Percentiles rank a stretch among this genome's conserved stretches.
These are phyloP conservation scores for Penicillium italicum DNA, from an alignment of 2,329 filamentous ascomycete genomes.

Conservation along the genomic window DNA sequence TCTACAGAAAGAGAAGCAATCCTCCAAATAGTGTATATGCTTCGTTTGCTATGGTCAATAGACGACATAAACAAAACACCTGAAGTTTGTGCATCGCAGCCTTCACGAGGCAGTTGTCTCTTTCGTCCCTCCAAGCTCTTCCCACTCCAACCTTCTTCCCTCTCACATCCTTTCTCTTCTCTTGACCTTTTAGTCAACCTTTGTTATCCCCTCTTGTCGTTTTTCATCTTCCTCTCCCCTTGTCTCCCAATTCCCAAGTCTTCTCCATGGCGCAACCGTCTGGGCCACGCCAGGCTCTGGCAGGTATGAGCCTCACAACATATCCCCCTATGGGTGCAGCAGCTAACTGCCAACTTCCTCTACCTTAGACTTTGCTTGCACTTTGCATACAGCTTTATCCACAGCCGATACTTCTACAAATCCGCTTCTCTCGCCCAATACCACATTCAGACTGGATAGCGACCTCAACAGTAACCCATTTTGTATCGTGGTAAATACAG, in stretches of 20 bases:
- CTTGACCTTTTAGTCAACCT: background rate
- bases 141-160: conserved; percentile 8
- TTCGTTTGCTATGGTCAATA: background rate
- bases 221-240: background rate
- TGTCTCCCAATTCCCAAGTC: background rate
- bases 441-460: background rate
- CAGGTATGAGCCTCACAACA: background rate
- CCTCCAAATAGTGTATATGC: background rate
- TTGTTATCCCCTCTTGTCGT: background rate
- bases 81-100: background rate
- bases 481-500: too few relatives aligned
- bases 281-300: background rate
- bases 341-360: background rate
- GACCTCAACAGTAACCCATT: background rate
- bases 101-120: background rate
- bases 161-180: background rate
- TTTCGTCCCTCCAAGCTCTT: background rate
- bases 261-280: background rate
- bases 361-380: background rate
- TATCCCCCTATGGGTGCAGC: background rate
- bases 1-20: background rate
- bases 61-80: background rate
- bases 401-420: background rate
- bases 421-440: background rate
- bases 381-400: background rate